Evolutionary conservation across 805 yeast species (phyloP), one percentile per base, ranked within the genome.

Genomic region (Metschnikowia hibisci): DNA sequence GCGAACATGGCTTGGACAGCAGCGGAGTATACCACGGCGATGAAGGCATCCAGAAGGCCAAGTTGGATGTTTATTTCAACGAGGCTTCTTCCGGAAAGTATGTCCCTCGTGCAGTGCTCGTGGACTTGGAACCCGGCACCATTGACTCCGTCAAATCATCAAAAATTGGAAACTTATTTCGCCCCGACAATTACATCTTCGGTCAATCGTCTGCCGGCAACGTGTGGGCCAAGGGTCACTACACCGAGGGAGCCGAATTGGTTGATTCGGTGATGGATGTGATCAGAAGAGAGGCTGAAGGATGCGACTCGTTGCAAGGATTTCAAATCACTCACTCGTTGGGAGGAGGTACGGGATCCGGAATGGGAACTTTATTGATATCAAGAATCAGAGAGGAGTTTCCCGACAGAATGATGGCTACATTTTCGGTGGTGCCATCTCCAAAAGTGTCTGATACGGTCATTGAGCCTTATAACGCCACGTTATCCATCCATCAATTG

Each of bases 181-280:
- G 96, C 69, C 96, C 96, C 25, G 96, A 89, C 63, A 88, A 88
- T 71, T 82, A 80, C 58, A 84, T 89, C 51, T 85, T 80, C 60
- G 96, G 96, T 38, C 95, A 87, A 66, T 80, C 90, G 23, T 86
- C 95, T 22, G 96, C 96, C 1, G 96, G 96, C 57, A 89, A 89
- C 61, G 95, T 87, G 57, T 89, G 96, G 96, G 96, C 96, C 43
- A 89, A 88, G 66, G 96, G 96, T 61, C 93, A 86, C 70, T 89
- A 89, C 74, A 89, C 96, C 30, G 96, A 89, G 67, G 96, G 96
- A 57, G 96, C 96, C 4, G 96, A 89, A 73, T 76, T 89, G 53
- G 90, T 87, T 33, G 96, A 89, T 60, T 78, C 88, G 18, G 96
- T 89, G 15, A 68, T 89, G 76, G 96, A 89, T 54, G 88, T 85